A percentile compares a stretch with the other conserved stretches of the same genome.
These are phyloP conservation scores for Dalbergia cochinchinensis DNA, from an alignment of 306 rosid species.

Conservation along the genomic window DNA sequence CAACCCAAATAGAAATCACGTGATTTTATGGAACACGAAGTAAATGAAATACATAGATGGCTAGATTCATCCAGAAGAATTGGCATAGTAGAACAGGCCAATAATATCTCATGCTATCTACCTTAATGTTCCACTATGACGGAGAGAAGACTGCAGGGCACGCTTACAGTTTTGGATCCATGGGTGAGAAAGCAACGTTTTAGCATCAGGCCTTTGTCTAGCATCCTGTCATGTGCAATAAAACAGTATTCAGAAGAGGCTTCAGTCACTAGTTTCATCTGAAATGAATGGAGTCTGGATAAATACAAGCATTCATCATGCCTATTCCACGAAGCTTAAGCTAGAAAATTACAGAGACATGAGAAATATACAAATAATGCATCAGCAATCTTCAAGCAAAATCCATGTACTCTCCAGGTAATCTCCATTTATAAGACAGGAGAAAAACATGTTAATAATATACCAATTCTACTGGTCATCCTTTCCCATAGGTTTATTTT, in stretches of 20 bases:
- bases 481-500: no score
- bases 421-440: no score
- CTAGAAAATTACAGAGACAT: constrained; percentile 29
- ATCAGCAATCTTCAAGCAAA: no score
- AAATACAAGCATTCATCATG: constrained; percentile 35
- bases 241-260: constrained; percentile 35
- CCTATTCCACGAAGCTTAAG: constrained; percentile 17
- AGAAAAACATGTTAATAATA: no score
- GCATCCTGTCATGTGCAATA: constrained; percentile 81
- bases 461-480: no score
- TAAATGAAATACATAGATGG: constrained; percentile 15
- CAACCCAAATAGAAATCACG: constrained; percentile 9
- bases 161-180: constrained; percentile 92
- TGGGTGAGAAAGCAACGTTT: constrained; percentile 93
- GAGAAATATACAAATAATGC: no score
- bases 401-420: no score
- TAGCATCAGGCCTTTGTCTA: constrained; percentile 99
- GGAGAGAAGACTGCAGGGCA: constrained; percentile 89
- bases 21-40: not conserved
- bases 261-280: constrained; percentile 34
- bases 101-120: constrained; percentile 46
- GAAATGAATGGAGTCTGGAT: constrained; percentile 21
- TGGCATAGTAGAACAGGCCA: constrained; percentile 19
- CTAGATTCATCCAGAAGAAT: constrained; percentile 35
- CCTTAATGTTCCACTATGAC: constrained; percentile 92